Evolutionary conservation across 2,329 filamentous ascomycete genomes (phyloP).

Genomic region (Fusarium fracticaudum): DNA sequence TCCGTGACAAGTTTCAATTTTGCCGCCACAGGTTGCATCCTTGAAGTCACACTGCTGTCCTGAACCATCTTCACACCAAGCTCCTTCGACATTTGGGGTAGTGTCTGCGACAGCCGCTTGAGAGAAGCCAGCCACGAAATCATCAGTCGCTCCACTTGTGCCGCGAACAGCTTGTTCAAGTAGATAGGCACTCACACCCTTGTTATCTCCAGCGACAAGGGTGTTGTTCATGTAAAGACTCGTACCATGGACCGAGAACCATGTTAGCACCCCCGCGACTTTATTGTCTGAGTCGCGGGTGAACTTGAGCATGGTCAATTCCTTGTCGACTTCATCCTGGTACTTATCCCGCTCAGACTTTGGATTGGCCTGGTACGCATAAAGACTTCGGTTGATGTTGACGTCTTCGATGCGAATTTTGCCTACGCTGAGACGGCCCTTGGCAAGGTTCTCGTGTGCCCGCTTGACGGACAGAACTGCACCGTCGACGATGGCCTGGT

Average conservation of each 20-base stretch:
- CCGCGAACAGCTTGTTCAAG: neutral
- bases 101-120: constrained; percentile 1
- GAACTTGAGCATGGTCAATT: constrained; percentile 11
- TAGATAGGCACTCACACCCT: constrained; percentile 4
- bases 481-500: neutral
- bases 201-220: neutral
- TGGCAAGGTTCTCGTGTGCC: neutral
- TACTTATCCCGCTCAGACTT: neutral
- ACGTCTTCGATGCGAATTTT: constrained; percentile 5
- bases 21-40: neutral
- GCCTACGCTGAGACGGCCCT: neutral
- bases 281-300: neutral
- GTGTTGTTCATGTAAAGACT: constrained; percentile 13
- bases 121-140: neutral
- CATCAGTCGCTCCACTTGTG: neutral
- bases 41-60: constrained; percentile 5
- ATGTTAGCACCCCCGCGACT: neutral
- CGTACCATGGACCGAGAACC: neutral
- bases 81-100: neutral
- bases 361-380: neutral
- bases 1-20: neutral
- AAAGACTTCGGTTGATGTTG: constrained; percentile 11
- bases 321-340: constrained; percentile 1
- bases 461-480: neutral
- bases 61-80: constrained; percentile 5